Conservation (phyloP, 2,329 filamentous ascomycete species). For the Hypoxylon sp. region DNA sequence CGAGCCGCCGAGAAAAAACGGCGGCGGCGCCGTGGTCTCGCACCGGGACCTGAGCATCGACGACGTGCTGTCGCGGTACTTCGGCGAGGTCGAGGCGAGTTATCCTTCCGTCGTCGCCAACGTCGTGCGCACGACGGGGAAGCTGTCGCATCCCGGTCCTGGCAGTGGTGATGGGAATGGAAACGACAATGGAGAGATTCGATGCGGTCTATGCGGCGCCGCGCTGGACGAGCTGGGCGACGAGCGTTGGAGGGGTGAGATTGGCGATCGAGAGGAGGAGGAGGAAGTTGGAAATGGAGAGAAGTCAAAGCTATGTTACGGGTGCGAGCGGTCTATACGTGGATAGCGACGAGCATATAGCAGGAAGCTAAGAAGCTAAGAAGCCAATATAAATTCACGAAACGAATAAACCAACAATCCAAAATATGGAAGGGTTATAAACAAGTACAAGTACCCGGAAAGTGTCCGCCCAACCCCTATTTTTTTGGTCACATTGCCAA, state of each 20-base stretch:
- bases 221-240: constrained; percentile 70
- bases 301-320: constrained; percentile 68
- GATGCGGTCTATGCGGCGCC: constrained; percentile 76
- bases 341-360: constrained; percentile 52
- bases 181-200: background rate
- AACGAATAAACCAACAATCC: too few relatives aligned
- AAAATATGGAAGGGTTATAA: too few relatives aligned
- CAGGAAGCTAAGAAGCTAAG: too few relatives aligned
- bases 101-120: constrained; percentile 95
- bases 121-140: constrained; percentile 90
- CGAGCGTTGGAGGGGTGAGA: constrained; percentile 69
- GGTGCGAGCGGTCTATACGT: constrained; percentile 72
- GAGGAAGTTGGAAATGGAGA: constrained; percentile 14
- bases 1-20: constrained; percentile 5
- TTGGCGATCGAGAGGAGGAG: constrained; percentile 54
- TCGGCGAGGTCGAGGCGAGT: constrained; percentile 82
- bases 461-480: background rate
- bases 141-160: constrained; percentile 69
- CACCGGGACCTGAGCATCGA: constrained; percentile 88
- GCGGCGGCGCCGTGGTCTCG: constrained; percentile 58
- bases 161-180: constrained; percentile 43
- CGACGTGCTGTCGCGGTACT: constrained; percentile 88
- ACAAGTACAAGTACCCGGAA: too few relatives aligned
- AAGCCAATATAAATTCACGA: too few relatives aligned
- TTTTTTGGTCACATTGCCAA: background rate